Conservation (phyloP, 768 basidiomycete genomes). For the Psilocybe azurescens region DNA sequence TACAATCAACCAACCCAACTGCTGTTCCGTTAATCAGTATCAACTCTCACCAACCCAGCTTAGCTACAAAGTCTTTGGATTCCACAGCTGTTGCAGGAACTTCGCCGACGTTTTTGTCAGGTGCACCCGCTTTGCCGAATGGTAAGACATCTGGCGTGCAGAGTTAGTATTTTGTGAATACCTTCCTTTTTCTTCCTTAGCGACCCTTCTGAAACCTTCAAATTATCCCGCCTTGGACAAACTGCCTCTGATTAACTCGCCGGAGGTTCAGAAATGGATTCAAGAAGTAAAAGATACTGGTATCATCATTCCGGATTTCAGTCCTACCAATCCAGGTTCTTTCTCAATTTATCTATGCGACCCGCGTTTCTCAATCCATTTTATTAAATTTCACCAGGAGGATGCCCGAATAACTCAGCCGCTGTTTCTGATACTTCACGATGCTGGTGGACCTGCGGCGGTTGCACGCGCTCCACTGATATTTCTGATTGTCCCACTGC, state of each 20-base stretch:
- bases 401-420: conserved; percentile 64
- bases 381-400: conserved; percentile 37
- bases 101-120: conserved; percentile 51
- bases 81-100: conserved; percentile 55
- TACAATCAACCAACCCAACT: conserved; percentile 57
- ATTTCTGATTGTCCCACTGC: conserved; percentile 77
- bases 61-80: conserved; percentile 49
- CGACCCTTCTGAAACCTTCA: conserved; percentile 46
- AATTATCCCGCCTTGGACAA: conserved; percentile 74
- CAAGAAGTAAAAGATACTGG: conserved; percentile 58
- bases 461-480: conserved; percentile 69
- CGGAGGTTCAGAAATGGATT: conserved; percentile 75
- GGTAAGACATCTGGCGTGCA: conserved; percentile 37
- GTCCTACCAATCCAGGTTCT: conserved; percentile 46
- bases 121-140: conserved; percentile 65
- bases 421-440: conserved; percentile 55
- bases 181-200: conserved; percentile 31
- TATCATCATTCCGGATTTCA: conserved; percentile 59
- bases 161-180: neutral
- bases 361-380: neutral
- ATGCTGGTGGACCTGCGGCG: conserved; percentile 86
- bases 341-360: conserved; percentile 12
- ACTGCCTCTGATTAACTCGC: conserved; percentile 61
- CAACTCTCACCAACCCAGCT: conserved; percentile 44
- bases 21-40: conserved; percentile 62